phyloP scores from a whole-genome alignment of 768 basidiomycete species.

The Obba rivulosa region DNA sequence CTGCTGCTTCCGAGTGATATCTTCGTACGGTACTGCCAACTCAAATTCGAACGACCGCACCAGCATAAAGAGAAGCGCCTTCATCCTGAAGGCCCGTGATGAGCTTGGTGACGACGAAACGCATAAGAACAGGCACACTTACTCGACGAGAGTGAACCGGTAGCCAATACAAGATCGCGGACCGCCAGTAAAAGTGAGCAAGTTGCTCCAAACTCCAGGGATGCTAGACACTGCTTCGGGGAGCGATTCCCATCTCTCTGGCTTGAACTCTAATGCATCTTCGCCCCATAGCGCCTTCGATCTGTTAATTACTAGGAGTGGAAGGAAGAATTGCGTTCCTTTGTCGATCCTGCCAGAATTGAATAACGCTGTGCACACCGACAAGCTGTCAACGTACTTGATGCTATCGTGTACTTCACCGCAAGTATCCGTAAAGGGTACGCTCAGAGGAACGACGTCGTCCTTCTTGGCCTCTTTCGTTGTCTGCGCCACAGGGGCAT shows the following conservation, averaged over 20 bases:
- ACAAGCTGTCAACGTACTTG: constrained; percentile 19
- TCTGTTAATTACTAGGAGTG: constrained; percentile 49
- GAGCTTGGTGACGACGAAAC: neutral
- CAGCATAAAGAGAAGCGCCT: constrained; percentile 26
- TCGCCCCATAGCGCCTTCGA: constrained; percentile 54
- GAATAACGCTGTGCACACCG: neutral
- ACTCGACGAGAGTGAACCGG: no score
- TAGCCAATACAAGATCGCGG: constrained; percentile 67
- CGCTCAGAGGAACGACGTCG: constrained; percentile 48
- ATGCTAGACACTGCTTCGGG: constrained; percentile 36
- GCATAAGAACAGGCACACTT: constrained; percentile 24
- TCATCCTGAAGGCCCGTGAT: constrained; percentile 18
- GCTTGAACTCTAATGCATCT: constrained; percentile 56
- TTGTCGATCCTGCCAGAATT: constrained; percentile 15
- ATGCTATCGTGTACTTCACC: constrained; percentile 14
- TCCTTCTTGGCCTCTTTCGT: constrained; percentile 40
- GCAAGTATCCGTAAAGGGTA: constrained; percentile 20
- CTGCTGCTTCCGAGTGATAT: constrained; percentile 6
- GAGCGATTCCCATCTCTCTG: no score
- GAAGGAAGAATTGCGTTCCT: constrained; percentile 35
- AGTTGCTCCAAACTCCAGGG: constrained; percentile 57
- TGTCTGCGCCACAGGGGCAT: constrained; percentile 44
- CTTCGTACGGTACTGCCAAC: constrained; percentile 20
- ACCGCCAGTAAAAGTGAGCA: constrained; percentile 60
- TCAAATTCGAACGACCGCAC: constrained; percentile 26